Base-by-base conservation (phyloP, 2,329 filamentous ascomycete genomes). In the Colletotrichum chrysophilum region DNA sequence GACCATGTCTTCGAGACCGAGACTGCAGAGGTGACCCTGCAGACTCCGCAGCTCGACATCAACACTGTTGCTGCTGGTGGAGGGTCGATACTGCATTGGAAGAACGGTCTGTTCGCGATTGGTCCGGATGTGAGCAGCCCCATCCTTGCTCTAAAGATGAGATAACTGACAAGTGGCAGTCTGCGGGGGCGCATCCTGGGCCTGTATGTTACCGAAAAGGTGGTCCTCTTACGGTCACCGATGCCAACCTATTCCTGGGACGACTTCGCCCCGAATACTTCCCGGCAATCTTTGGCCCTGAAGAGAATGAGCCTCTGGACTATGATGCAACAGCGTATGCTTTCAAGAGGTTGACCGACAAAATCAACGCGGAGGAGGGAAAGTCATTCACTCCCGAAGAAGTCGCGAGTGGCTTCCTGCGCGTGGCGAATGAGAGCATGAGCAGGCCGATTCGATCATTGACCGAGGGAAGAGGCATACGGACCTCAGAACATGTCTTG, bases 341-440 rank as follows among this genome's bases (percentile, higher is more conserved):
- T 69, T 89, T 89, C 70, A 74, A 80, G n/a, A 80, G 82, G 6
- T 79, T 90, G 4, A 86, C 87, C 0, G 80, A 77, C 1, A 80
- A 82, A 1, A 84, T 88, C 77, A 89, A 88, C 70, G 61, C 65
- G 7, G 82, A 86, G 70, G 80, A 84, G 1, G 77, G 78, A 0
- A 82, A 83, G 28, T 79, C 75, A 73, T 78, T 84, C 21, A 82
- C 80, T 0, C 73, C 82, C 0, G 82, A 85, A 56, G 83, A 85
- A 24, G 80, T 85, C 48, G 94, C 94, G 0, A 92, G 92, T 76
- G 94, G 94, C 0, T 95, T 95, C 78, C 89, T 95, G 80, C 92
- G 94, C 76, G 92, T 95, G 62, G 93, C 94, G 5, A 95, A 95
- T 77, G 93, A 94, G 83, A 92, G 93, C 0, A 95, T 95, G 93